A percentile compares a stretch with the other conserved stretches of the same genome.
phyloP scores from a whole-genome alignment of 2,329 filamentous ascomycete species.

The Septoria linicola region DNA sequence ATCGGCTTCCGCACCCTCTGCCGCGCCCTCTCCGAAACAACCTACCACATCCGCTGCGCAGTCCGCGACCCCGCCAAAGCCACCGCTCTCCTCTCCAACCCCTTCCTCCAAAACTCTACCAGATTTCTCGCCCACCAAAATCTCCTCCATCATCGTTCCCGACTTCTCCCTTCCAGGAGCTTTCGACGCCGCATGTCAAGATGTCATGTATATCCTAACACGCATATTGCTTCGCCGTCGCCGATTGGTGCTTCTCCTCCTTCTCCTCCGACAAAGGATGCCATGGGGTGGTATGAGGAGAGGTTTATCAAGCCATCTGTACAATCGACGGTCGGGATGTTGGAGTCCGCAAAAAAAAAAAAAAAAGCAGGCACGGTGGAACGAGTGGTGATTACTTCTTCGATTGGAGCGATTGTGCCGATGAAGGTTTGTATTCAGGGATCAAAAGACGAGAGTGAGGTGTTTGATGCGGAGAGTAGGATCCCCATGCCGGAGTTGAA shows the following conservation, averaged over 20 bases:
- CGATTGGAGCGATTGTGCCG: not conserved
- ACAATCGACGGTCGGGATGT: not conserved
- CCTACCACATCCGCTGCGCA: slow-evolving; percentile 41
- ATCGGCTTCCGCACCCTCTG: slow-evolving; percentile 40
- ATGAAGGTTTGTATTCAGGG: not conserved
- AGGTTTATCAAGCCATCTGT: not conserved
- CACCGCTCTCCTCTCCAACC: slow-evolving; percentile 29
- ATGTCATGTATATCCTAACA: slow-evolving; percentile 34
- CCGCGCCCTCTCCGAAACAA: slow-evolving; percentile 35
- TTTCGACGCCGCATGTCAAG: slow-evolving; percentile 38
- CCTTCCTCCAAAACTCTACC: slow-evolving; percentile 9
- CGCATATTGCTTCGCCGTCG: too few species aligned
- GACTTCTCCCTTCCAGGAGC: slow-evolving; percentile 35
- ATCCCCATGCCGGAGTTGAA: slow-evolving; percentile 23
- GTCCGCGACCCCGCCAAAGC: slow-evolving; percentile 39
- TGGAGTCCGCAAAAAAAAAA: not conserved
- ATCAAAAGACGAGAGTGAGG: not conserved
- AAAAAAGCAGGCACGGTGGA: not conserved
- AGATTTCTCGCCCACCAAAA: not conserved
- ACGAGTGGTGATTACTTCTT: slow-evolving; percentile 43
- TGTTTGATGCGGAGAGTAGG: slow-evolving; percentile 14
- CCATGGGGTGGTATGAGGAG: not conserved
- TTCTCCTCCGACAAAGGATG: slow-evolving; percentile 10
- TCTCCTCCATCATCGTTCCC: slow-evolving; percentile 36
- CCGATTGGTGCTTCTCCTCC: too few species aligned